Evolutionary conservation across 371 early-diverging fungal genomes (phyloP).

Genomic region (Rhizopus microsporus): DNA sequence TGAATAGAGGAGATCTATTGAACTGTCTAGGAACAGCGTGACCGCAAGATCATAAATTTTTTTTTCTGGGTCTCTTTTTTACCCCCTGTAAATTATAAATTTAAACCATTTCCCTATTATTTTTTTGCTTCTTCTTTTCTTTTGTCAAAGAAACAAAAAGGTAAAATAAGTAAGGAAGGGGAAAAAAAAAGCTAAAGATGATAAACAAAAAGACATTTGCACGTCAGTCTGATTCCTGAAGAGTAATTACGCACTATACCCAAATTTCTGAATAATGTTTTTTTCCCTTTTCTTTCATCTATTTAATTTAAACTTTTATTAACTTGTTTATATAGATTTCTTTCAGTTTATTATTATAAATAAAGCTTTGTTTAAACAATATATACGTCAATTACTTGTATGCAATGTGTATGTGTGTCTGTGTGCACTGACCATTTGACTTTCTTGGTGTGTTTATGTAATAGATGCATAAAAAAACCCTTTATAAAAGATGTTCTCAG

Average conservation of each 20-base stretch:
- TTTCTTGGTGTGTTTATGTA: no score
- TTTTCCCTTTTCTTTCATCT: not conserved
- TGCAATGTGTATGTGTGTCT: no score
- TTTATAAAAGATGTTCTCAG: no score
- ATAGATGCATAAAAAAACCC: no score
- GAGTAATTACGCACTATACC: slow-evolving; percentile 13
- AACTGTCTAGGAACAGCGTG: not conserved
- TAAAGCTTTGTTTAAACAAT: no score
- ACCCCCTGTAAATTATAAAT: not conserved
- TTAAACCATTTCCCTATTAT: not conserved
- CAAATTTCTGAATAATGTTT: slow-evolving; percentile 17
- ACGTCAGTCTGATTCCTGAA: slow-evolving; percentile 21
- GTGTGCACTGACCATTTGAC: no score
- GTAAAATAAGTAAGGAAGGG: not conserved
- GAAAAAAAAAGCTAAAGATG: slow-evolving; percentile 2
- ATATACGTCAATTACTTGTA: no score
- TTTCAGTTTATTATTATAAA: no score
- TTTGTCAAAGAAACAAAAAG: not conserved
- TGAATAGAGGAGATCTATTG: no score
- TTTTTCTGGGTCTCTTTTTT: not conserved
- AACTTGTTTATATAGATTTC: not conserved
- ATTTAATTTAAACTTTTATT: not conserved
- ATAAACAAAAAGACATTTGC: slow-evolving; percentile 22
- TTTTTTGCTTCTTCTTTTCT: no score
- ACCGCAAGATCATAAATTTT: not conserved